These are phyloP conservation scores for Chlorella sp. DNA, from an alignment of 139 green algal species.

Conservation along the genomic window DNA sequence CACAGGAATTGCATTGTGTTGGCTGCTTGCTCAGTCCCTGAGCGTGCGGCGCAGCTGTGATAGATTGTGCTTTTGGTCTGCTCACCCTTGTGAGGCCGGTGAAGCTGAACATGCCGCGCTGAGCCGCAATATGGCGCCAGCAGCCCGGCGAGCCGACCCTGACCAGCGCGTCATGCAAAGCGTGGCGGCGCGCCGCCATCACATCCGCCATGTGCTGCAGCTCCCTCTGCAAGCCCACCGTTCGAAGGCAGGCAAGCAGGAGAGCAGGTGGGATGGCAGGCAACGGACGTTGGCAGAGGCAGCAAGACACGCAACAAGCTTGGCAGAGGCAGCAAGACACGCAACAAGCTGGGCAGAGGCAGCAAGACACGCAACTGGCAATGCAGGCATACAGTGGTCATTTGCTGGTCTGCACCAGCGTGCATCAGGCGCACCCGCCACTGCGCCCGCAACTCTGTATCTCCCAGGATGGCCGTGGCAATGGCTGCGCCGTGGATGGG, in stretches of 20 bases:
- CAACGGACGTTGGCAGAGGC: background rate
- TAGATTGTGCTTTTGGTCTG: too few relatives aligned
- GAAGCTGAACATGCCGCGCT: conserved; percentile 97
- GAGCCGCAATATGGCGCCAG: conserved; percentile 86
- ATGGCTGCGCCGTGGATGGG: conserved; percentile 85
- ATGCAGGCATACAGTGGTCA: too few relatives aligned
- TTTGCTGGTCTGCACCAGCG: too few relatives aligned
- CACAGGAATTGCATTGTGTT: too few relatives aligned
- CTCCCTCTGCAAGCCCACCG: background rate
- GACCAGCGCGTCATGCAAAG: conserved; percentile 78
- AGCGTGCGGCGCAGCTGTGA: too few relatives aligned
- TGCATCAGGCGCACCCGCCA: conserved; percentile 92
- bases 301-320: background rate
- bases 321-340: background rate
- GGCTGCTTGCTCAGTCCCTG: too few relatives aligned
- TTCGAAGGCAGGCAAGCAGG: background rate
- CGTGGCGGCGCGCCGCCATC: conserved; percentile 84
- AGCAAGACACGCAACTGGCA: too few relatives aligned
- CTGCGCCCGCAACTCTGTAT: conserved; percentile 80
- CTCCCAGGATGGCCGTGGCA: conserved; percentile 82
- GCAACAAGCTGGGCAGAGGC: too few relatives aligned
- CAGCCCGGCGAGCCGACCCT: conserved; percentile 71
- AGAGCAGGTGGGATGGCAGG: background rate
- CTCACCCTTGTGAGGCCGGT: conserved; percentile 76
- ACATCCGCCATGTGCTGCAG: conserved; percentile 83